Evolutionary conservation across 306 rosid species (phyloP), one percentile per base, ranked within the genome.

Genomic region (Vigna nakashimae): DNA sequence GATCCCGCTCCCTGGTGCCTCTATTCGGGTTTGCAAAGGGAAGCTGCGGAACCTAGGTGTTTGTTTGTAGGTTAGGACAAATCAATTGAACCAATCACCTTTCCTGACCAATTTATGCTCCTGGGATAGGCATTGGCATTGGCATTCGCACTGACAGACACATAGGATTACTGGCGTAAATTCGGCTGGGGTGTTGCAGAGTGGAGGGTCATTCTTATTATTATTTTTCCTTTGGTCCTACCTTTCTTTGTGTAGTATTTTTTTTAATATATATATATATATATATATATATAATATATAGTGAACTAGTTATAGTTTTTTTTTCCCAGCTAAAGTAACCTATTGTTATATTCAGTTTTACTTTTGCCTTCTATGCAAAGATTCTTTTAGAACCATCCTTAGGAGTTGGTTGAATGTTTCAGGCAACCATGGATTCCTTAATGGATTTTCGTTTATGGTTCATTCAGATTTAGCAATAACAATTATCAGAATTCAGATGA

Each of bases 21-120:
- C 78, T 60, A 60, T 81, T 82, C 46, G 58, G 76, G 79, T 83
- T 82, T 80, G 80, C 73, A 65, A 79, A 81, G 90, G 93, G 84
- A 79, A 90, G 92, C 89, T 85, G 86, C 80, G 84, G 87, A 86
- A 77, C 57, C 51, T 88, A 82, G 89, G 83, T 84, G 65, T 11
- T 45, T 45, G 50, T 65, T 40, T 68, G 64, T 84, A 92, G 87
- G 80, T 82, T 92, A 90, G 93, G 89, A 84, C 85, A 78, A 80
- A 46, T 77, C 84, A 76, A 75, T 83, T 84, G 73, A 86, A 83
- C 78, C 77, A 45, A 80, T 80, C 78, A 80, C 83, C 83, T 84
- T 82, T 83, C 85, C 58, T 51, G 76, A 70, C 80, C 80, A 48
- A 76, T 65, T 74, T 74, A 73, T 75, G 68, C 81, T 76, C 65